Percentiles rank a stretch among this genome's conserved stretches.
Evolutionary conservation across 352 stramenopile genomes (phyloP).

Genomic region (Globisporangium heterothallicum): DNA sequence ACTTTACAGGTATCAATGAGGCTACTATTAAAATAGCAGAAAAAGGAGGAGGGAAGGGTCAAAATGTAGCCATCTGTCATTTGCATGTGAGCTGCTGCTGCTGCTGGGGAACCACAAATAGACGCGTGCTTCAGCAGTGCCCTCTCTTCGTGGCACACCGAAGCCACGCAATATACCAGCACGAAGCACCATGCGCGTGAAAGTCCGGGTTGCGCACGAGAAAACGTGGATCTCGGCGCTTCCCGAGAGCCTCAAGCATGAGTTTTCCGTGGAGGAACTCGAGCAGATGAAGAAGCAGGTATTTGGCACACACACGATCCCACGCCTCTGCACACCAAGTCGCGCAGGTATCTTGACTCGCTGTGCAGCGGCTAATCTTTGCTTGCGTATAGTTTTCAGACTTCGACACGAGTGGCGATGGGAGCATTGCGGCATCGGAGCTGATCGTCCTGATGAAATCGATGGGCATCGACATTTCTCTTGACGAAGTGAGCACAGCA

Average conservation of each 20-base stretch:
- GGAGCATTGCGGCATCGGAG: conserved; percentile 51
- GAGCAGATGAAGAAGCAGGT: conserved; percentile 68
- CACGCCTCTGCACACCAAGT: background rate
- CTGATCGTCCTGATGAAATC: conserved; percentile 56
- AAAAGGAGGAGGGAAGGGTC: too few relatives aligned
- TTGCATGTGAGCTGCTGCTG: too few relatives aligned
- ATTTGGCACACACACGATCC: background rate
- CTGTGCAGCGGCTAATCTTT: background rate
- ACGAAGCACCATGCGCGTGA: conserved; percentile 26
- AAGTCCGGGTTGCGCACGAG: conserved; percentile 26
- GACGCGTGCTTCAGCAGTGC: too few relatives aligned
- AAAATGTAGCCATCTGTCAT: background rate
- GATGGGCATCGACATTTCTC: conserved; percentile 43
- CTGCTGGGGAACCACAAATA: too few relatives aligned
- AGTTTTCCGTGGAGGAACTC: conserved; percentile 59
- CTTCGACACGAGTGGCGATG: conserved; percentile 61
- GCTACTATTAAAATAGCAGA: background rate
- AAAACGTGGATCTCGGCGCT: conserved; percentile 48
- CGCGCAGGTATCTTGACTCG: background rate
- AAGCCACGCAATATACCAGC: too few relatives aligned
- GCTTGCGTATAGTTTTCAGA: conserved; percentile 66
- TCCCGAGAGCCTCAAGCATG: conserved; percentile 51
- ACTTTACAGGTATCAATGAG: background rate
- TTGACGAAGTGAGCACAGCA: conserved; percentile 31
- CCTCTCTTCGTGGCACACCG: too few relatives aligned